A percentile compares a stretch with the other conserved stretches of the same genome.
Evolutionary conservation across 139 green algal species (phyloP).

Genomic region (Chlamydomonas asymmetrica): DNA sequence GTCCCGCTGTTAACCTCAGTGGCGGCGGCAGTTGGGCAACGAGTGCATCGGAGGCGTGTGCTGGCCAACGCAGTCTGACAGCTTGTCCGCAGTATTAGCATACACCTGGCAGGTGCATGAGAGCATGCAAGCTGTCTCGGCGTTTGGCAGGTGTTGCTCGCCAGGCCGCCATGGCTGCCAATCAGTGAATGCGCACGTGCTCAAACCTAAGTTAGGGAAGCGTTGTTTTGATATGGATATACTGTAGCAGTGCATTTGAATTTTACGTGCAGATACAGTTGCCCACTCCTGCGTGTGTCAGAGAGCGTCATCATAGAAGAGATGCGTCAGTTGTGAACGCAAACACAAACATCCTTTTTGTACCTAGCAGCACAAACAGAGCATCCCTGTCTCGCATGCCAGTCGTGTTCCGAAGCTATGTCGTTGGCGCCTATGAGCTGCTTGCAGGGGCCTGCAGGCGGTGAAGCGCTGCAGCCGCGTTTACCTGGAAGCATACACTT

Average conservation of each 20-base stretch:
- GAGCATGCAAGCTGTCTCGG: background rate
- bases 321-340: background rate
- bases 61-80: background rate
- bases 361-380: background rate
- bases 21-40: background rate
- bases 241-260: too few species aligned
- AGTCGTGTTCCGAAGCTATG: background rate
- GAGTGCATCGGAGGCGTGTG: background rate
- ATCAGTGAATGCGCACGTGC: background rate
- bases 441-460: constrained; percentile 83
- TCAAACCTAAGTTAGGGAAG: background rate
- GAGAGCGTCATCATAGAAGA: background rate
- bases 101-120: background rate
- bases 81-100: background rate
- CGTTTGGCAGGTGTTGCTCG: background rate
- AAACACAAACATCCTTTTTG: background rate
- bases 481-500: constrained; percentile 98
- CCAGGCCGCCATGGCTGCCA: background rate
- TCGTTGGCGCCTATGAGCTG: background rate
- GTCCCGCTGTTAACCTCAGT: too few species aligned
- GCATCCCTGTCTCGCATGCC: background rate
- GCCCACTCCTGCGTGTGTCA: background rate
- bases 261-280: background rate
- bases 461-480: constrained; percentile 71
- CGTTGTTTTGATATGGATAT: too few species aligned